Conservation (phyloP, 176 grass and related monocot genomes). For the Lolium rigidum region DNA sequence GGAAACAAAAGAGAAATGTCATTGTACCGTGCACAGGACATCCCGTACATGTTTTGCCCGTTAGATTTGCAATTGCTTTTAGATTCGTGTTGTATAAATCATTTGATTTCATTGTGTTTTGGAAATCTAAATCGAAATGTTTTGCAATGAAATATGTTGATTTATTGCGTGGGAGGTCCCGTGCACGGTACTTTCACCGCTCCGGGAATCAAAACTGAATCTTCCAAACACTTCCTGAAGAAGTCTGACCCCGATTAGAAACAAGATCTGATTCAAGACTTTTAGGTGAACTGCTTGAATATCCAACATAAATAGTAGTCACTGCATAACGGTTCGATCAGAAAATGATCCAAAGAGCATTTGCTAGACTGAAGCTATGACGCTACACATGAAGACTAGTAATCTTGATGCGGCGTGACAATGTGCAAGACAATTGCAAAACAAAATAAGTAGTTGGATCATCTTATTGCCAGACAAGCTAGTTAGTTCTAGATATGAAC, state of each 20-base stretch:
- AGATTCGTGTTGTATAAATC: no score
- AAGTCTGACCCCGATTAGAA: not conserved
- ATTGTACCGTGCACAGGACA: no score
- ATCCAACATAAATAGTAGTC: not conserved
- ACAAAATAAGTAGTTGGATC: not conserved
- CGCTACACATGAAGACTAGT: not conserved
- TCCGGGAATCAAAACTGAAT: not conserved
- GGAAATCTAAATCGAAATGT: no score
- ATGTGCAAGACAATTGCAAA: not conserved
- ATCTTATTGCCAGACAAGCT: not conserved
- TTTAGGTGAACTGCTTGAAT: not conserved
- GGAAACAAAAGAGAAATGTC: no score
- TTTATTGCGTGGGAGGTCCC: no score
- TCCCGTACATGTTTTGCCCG: no score
- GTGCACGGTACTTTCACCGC: no score
- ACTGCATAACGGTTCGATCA: not conserved
- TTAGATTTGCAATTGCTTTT: no score
- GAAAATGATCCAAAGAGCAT: not conserved
- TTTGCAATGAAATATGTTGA: no score
- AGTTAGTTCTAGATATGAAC: not conserved
- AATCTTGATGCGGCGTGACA: not conserved
- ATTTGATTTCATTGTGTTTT: no score
- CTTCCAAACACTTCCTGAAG: not conserved
- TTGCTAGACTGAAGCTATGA: not conserved
- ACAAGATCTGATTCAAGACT: not conserved